phyloP scores from a whole-genome alignment of 768 basidiomycete species.

The Amanita subjunquillea region DNA sequence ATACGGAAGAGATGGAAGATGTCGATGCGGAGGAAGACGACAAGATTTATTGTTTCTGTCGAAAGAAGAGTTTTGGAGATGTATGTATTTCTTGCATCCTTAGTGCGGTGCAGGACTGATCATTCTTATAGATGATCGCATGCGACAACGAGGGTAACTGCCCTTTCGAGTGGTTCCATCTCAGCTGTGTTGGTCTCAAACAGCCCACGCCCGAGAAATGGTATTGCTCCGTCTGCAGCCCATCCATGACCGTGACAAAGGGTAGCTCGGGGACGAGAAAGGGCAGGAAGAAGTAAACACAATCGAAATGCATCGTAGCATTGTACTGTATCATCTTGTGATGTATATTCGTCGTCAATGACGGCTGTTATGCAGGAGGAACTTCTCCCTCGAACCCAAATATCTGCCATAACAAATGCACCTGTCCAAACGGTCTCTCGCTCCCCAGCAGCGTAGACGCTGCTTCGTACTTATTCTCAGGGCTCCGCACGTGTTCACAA shows the following conservation, averaged over 20 bases:
- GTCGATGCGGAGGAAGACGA: conserved; percentile 42
- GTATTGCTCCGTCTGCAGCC: conserved; percentile 42
- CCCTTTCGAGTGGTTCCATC: conserved; percentile 65
- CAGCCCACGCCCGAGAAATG: conserved; percentile 39
- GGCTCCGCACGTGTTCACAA: conserved; percentile 67
- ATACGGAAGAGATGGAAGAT: conserved; percentile 17
- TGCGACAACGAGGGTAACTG: conserved; percentile 60
- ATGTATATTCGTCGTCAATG: too few relatives aligned
- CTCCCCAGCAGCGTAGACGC: conserved; percentile 74
- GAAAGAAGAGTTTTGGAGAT: conserved; percentile 40
- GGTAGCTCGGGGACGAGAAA: conserved; percentile 15
- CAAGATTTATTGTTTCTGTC: conserved; percentile 41
- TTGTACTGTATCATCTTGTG: too few relatives aligned
- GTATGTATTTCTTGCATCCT: conserved; percentile 17
- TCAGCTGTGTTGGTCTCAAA: conserved; percentile 48
- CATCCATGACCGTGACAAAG: conserved; percentile 15
- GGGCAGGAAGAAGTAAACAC: conserved; percentile 13
- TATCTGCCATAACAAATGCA: conserved; percentile 64
- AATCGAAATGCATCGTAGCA: too few relatives aligned
- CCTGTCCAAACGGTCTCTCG: conserved; percentile 76
- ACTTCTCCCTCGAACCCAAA: conserved; percentile 54
- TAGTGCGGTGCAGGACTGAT: background rate
- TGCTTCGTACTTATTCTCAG: conserved; percentile 85
- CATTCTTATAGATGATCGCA: conserved; percentile 46
- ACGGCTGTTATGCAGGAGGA: background rate